phyloP scores from a whole-genome alignment of 495 filamentous ascomycete genomes.

The Saxophila tyrrhenica region DNA sequence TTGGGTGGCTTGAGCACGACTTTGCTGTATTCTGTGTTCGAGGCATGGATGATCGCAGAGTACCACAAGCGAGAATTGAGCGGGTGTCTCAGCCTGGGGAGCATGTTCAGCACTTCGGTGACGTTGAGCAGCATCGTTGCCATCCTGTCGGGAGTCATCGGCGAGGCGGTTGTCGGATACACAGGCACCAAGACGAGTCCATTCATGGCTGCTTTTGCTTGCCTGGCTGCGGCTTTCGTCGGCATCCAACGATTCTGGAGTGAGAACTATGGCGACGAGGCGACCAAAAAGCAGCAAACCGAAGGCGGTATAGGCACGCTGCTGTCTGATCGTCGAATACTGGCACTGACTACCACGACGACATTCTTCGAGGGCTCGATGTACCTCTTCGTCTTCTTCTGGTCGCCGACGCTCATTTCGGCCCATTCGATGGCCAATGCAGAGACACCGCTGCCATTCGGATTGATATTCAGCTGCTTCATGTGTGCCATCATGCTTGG shows the following conservation, averaged over 20 bases:
- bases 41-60: constrained; percentile 50
- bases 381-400: constrained; percentile 51
- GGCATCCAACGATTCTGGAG: constrained; percentile 22
- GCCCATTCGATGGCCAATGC: constrained; percentile 21
- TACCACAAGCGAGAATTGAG: constrained; percentile 24
- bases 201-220: constrained; percentile 34
- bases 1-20: constrained; percentile 45
- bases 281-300: not conserved
- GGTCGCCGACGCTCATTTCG: constrained; percentile 39
- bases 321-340: constrained; percentile 29
- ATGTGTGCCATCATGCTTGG: constrained; percentile 46
- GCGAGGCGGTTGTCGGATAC: constrained; percentile 29
- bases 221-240: constrained; percentile 23
- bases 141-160: constrained; percentile 36
- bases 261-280: constrained; percentile 36
- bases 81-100: constrained; percentile 22
- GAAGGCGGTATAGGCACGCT: not conserved
- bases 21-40: constrained; percentile 44
- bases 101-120: constrained; percentile 40
- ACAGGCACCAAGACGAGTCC: constrained; percentile 41
- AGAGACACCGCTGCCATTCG: constrained; percentile 37
- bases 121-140: constrained; percentile 42
- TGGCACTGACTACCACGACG: constrained; percentile 37
- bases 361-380: constrained; percentile 47
- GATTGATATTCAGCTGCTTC: constrained; percentile 46